These are phyloP conservation scores for Pythium grandisporangium DNA, from an alignment of 352 stramenopile species.

Conservation along the genomic window DNA sequence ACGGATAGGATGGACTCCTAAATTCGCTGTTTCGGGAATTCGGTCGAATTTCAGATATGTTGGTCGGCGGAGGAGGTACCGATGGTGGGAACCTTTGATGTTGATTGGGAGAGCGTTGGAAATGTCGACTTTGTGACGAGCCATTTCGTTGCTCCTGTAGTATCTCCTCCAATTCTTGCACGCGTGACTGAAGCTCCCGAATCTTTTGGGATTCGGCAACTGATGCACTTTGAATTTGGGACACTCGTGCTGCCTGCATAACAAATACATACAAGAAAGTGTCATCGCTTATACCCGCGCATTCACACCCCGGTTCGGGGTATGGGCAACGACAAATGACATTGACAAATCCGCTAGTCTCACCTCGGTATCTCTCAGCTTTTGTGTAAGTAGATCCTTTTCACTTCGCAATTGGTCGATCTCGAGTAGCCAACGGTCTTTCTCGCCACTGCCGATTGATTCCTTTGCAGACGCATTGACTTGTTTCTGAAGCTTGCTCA, in stretches of 20 bases:
- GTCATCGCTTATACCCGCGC: background rate
- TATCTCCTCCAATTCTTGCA: conserved; percentile 22
- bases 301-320: no score
- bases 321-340: no score
- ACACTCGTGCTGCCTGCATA: conserved; percentile 3
- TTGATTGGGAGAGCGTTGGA: conserved; percentile 1
- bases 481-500: conserved; percentile 34
- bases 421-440: conserved; percentile 22
- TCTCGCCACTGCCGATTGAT: conserved; percentile 14
- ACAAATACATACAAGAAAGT: no score
- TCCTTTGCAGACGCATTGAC: conserved; percentile 28
- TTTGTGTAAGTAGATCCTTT: conserved; percentile 18
- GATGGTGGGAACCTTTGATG: no score
- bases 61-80: no score
- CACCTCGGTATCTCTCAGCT: conserved; percentile 20
- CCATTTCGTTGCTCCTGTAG: no score
- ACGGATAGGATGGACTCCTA: no score
- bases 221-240: conserved; percentile 7
- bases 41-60: no score
- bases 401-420: conserved; percentile 19
- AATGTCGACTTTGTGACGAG: background rate
- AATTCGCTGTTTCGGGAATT: no score
- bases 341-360: background rate
- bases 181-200: conserved; percentile 11
- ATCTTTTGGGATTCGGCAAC: conserved; percentile 8